Evolutionary conservation across 768 basidiomycete genomes (phyloP), one percentile per base, ranked within the genome.

Genomic region (Lentinula sp.): DNA sequence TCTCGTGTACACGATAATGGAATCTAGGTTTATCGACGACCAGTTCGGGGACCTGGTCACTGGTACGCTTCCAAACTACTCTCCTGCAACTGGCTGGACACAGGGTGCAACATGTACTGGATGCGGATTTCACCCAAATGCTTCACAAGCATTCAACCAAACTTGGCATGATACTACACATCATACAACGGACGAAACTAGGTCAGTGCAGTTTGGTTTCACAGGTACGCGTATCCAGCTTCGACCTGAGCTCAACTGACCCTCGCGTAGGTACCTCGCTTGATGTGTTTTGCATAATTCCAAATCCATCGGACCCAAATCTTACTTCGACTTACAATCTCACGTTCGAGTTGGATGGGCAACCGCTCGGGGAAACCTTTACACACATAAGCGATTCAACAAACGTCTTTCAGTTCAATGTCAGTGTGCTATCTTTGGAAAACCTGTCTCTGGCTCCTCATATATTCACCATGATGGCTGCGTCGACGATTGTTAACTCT

Each of bases 121-220:
- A 16, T 60, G 59, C 35, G 59, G 46, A 37, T 59, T 59, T 39
- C 58, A 31, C 18, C 58, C 49, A n/a, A 34, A 59, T 37, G 4
- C 48, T 49, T 5, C 18, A 16, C 31, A 16, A 28, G 58, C 58
- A 5, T 39, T 49, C 15, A 35, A 48, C 16, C 28, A 39, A 40
- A 52, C 49, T 10, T 60, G 59, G 59, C 37, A 60, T 43, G 59
- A 60, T 52, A 60, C 50, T 13, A 53, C 50, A 5, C 59, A 60
- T 52, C 59, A 60, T 23, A 52, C 48, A n/a, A 52, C 45, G 7
- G 59, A 60, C 49, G 9, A 49, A 4, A 18, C 48, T 3, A 35
- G 35, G 35, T 52, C 49, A n/a, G 50, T 60, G 0, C 23, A 31
- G n/a, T 52, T 60, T 31, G n/a, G 10, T 15, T 60, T 60, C 31